phyloP scores from a whole-genome alignment of 169 alveolate species.

The Cyclospora cayetanensis region DNA sequence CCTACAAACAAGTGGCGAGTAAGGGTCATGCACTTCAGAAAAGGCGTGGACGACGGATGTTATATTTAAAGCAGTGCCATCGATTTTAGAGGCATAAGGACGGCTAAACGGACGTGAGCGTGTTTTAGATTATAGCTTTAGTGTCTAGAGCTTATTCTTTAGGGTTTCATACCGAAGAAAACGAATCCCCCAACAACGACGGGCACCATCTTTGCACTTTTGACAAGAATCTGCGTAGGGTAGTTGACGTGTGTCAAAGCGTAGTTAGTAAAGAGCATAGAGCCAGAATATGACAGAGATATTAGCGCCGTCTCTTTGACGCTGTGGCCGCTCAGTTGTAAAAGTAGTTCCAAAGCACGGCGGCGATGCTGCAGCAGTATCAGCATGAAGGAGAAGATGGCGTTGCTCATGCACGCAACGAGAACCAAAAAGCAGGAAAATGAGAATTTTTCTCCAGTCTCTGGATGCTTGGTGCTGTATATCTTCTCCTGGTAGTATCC shows the following conservation, averaged over 20 bases:
- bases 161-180: constrained; percentile 77
- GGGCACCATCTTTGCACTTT: constrained; percentile 93
- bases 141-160: background rate
- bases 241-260: constrained; percentile 88
- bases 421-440: constrained; percentile 49
- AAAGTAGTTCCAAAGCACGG: background rate
- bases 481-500: constrained; percentile 63
- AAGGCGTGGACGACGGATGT: too few species aligned
- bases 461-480: background rate
- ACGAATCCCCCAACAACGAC: constrained; percentile 88
- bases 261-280: constrained; percentile 86
- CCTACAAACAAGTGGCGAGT: too few species aligned
- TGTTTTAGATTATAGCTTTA: background rate
- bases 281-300: constrained; percentile 82
- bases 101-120: too few species aligned
- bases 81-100: too few species aligned
- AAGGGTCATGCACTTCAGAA: too few species aligned
- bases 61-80: too few species aligned
- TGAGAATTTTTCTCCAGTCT: constrained; percentile 13
- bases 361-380: constrained; percentile 6
- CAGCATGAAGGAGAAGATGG: background rate
- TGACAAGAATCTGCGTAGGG: constrained; percentile 92
- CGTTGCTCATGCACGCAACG: background rate
- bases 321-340: constrained; percentile 23
- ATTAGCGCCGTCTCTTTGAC: constrained; percentile 76